phyloP scores from a whole-genome alignment of 78 protist species.

The Creolimax fragrantissima region DNA sequence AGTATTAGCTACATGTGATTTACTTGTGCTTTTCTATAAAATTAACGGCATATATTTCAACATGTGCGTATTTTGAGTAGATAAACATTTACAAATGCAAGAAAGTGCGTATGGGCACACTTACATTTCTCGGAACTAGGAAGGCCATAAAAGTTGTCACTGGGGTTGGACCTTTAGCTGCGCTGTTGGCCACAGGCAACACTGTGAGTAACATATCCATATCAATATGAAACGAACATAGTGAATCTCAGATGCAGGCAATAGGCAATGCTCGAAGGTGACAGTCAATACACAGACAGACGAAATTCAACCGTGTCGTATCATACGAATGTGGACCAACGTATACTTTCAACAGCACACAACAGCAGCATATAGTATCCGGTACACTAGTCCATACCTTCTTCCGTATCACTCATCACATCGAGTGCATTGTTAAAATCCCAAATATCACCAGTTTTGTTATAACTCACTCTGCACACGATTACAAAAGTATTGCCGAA shows the following conservation, averaged over 20 bases:
- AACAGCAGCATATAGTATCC: too few relatives aligned
- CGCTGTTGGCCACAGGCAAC: neutral
- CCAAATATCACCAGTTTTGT: neutral
- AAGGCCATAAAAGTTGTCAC: neutral
- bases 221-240: neutral
- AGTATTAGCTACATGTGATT: neutral
- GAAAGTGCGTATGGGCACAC: too few relatives aligned
- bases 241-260: neutral
- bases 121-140: neutral
- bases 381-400: neutral
- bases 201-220: neutral
- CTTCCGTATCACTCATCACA: neutral
- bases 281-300: too few relatives aligned
- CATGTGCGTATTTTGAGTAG: too few relatives aligned
- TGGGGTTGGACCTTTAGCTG: neutral
- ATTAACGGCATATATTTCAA: too few relatives aligned
- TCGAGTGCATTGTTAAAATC: neutral
- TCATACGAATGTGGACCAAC: too few relatives aligned
- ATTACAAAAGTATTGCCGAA: too few relatives aligned
- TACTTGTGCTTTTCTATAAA: neutral
- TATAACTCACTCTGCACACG: neutral
- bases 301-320: too few relatives aligned
- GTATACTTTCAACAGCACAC: too few relatives aligned
- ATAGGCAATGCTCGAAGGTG: neutral
- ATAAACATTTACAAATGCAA: too few relatives aligned